phyloP scores from a whole-genome alignment of 176 grass and related monocot species.

The Ampelocalamus luodianensis region DNA sequence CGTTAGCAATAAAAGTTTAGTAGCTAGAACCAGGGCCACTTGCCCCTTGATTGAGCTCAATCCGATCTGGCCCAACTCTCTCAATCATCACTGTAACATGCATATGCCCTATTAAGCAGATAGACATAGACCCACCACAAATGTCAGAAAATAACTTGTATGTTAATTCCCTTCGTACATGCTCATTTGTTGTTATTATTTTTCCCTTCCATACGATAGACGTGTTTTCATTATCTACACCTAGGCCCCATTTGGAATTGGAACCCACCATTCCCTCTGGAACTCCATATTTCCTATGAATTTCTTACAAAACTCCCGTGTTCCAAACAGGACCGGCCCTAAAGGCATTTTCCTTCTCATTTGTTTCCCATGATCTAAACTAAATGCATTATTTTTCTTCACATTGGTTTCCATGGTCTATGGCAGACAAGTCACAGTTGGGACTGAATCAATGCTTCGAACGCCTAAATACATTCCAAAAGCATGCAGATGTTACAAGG shows the following conservation, averaged over 20 bases:
- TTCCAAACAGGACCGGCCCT: not conserved
- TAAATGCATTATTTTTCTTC: not conserved
- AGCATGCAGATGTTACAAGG: not conserved
- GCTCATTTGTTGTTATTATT: not conserved
- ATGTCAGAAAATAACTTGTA: not conserved
- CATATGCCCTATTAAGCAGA: not conserved
- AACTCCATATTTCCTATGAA: not conserved
- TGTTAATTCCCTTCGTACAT: not conserved
- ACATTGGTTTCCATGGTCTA: not conserved
- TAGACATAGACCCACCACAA: not conserved
- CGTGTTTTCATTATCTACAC: not conserved
- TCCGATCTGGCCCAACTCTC: not conserved
- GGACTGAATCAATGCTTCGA: not conserved
- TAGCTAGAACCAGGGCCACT: not conserved
- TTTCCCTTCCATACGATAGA: not conserved
- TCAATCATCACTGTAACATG: constrained; percentile 2
- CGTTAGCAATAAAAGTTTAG: not conserved
- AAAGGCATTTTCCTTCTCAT: not conserved
- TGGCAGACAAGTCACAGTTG: not conserved
- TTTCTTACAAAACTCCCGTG: not conserved
- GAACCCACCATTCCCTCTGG: not conserved
- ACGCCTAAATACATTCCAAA: not conserved
- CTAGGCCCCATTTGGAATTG: not conserved
- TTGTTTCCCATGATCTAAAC: not conserved
- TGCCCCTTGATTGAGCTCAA: not conserved